Percentiles rank a stretch among this genome's conserved stretches.
Evolutionary conservation across 371 early-diverging fungal genomes (phyloP).

Genomic region (Mortierella sp.): DNA sequence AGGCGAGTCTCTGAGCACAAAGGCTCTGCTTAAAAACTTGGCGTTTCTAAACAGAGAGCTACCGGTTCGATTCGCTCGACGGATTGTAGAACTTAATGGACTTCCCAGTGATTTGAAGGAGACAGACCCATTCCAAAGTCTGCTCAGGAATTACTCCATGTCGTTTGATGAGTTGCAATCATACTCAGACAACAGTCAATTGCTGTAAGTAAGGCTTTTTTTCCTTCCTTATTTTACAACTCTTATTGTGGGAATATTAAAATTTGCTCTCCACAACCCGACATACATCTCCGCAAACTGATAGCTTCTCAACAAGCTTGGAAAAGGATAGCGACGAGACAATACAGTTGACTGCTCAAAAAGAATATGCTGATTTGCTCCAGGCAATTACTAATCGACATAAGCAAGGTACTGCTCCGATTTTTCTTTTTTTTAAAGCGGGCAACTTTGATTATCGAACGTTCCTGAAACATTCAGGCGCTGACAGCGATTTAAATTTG

Average conservation of each 20-base stretch:
- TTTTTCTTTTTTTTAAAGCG: neutral
- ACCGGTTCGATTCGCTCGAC: conserved; percentile 48
- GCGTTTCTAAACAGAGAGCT: conserved; percentile 48
- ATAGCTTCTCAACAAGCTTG: neutral
- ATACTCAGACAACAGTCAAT: conserved; percentile 39
- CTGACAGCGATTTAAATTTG: neutral
- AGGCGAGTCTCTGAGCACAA: conserved; percentile 37
- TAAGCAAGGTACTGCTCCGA: conserved; percentile 46
- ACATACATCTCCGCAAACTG: neutral
- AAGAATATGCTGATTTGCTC: conserved; percentile 42
- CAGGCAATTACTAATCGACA: conserved; percentile 51
- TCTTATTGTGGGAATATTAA: neutral
- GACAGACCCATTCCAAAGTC: conserved; percentile 45
- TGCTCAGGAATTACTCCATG: conserved; percentile 34
- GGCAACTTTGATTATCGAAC: neutral
- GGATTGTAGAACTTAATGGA: conserved; percentile 40
- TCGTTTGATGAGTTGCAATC: conserved; percentile 40
- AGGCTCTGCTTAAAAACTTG: conserved; percentile 50
- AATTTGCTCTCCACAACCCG: conserved; percentile 15
- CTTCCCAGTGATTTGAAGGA: conserved; percentile 30
- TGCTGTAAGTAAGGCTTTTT: conserved; percentile 23
- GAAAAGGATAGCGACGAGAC: conserved; percentile 34
- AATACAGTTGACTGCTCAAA: conserved; percentile 25
- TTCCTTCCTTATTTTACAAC: neutral
- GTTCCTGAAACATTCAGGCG: neutral